Evolutionary conservation across 768 basidiomycete species (phyloP).

Genomic region (Lyophyllum atratum): DNA sequence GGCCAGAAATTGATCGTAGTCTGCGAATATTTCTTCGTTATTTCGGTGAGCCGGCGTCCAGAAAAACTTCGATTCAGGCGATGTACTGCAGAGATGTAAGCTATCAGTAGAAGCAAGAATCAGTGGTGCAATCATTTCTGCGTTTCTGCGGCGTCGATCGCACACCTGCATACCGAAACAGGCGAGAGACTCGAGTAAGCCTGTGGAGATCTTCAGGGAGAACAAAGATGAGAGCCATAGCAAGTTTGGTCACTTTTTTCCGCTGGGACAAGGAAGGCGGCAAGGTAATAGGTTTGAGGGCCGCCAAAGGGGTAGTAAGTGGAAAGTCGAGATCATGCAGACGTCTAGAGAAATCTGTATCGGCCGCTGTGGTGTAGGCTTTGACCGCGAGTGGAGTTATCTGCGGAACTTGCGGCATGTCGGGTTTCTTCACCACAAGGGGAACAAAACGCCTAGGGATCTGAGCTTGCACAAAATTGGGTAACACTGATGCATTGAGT

Average conservation of each 20-base stretch:
- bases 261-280: slow-evolving; percentile 64
- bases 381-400: neutral
- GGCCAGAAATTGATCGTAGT: slow-evolving; percentile 73
- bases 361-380: neutral
- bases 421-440: slow-evolving; percentile 17
- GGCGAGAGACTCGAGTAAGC: slow-evolving; percentile 57
- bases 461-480: neutral
- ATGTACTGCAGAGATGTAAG: slow-evolving; percentile 60
- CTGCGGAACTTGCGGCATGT: neutral
- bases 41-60: slow-evolving; percentile 47
- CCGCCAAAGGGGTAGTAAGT: slow-evolving; percentile 7
- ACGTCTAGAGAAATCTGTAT: neutral
- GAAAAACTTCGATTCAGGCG: slow-evolving; percentile 47
- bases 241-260: slow-evolving; percentile 51
- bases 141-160: slow-evolving; percentile 4
- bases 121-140: slow-evolving; percentile 10
- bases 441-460: slow-evolving; percentile 33
- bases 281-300: slow-evolving; percentile 45
- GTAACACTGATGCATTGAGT: neutral
- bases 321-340: slow-evolving; percentile 38
- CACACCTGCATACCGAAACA: slow-evolving; percentile 66
- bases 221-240: slow-evolving; percentile 55
- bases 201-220: slow-evolving; percentile 41
- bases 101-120: slow-evolving; percentile 34
- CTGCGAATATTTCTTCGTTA: slow-evolving; percentile 39